These are phyloP conservation scores for Fusarium aywerte DNA, from an alignment of 2,329 filamentous ascomycete species.

Conservation along the genomic window DNA sequence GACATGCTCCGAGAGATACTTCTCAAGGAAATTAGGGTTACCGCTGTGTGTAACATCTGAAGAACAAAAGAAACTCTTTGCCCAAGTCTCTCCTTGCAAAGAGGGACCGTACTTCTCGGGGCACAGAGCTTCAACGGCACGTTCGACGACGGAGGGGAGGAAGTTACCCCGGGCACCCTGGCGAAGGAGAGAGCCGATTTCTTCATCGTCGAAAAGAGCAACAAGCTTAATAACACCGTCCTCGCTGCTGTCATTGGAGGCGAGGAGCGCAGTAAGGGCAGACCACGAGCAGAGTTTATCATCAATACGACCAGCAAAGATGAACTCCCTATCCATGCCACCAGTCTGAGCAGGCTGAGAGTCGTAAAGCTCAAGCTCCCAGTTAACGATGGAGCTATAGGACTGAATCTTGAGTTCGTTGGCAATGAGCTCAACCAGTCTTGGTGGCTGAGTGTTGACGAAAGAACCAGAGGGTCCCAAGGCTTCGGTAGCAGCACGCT, in stretches of 20 bases:
- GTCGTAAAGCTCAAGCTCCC: slow-evolving; percentile 97
- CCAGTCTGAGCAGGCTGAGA: slow-evolving; percentile 84
- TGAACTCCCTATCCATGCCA: slow-evolving; percentile 90
- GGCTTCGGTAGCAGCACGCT: slow-evolving; percentile 51
- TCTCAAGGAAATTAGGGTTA: slow-evolving; percentile 89
- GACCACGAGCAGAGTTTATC: slow-evolving; percentile 98
- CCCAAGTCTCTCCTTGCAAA: slow-evolving; percentile 77
- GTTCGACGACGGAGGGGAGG: slow-evolving; percentile 81
- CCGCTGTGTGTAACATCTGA: slow-evolving; percentile 94
- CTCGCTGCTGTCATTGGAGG: slow-evolving; percentile 65
- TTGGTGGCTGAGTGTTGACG: slow-evolving; percentile 82
- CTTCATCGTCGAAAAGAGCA: slow-evolving; percentile 96
- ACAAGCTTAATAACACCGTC: slow-evolving; percentile 86
- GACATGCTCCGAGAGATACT: slow-evolving; percentile 86
- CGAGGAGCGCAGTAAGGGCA: slow-evolving; percentile 84
- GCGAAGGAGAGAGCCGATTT: slow-evolving; percentile 90
- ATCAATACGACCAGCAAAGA: slow-evolving; percentile 94
- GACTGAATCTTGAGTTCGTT: slow-evolving; percentile 78
- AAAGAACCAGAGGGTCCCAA: slow-evolving; percentile 78
- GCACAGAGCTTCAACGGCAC: slow-evolving; percentile 77
- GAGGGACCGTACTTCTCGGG: slow-evolving; percentile 65
- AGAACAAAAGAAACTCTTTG: slow-evolving; percentile 89
- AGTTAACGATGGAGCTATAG: slow-evolving; percentile 84
- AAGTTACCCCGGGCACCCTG: slow-evolving; percentile 94
- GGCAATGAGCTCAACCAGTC: slow-evolving; percentile 84